Base-by-base conservation (phyloP, 345 rosid species). In the Euclidium syriacum region DNA sequence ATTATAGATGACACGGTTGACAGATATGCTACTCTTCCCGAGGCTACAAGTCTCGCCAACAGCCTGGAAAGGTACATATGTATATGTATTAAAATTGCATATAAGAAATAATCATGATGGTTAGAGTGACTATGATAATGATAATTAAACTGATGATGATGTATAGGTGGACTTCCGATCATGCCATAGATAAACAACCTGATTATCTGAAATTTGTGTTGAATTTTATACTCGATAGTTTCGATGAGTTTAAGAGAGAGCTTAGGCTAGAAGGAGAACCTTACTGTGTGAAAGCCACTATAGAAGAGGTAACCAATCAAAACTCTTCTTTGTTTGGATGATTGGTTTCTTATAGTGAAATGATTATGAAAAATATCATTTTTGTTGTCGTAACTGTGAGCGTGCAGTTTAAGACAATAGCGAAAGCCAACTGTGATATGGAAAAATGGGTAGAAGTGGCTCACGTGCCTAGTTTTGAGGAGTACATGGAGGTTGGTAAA, bases 131-230 rank as follows among this genome's bases (percentile, higher is more conserved):
- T n/a, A 3, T 10, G 44, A 54, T 2, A 11, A 22, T 36, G 10
- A 35, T 5, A 6, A 34, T n/a, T 8, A 15, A 11, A 7, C 8
- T 47, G 9, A 38, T 43, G 30, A 34, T 54, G 29, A 43, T 43
- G 35, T 10, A 41, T 17, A 58, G 73, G 66, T 68, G 52, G 73
- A 66, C 10, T 58, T 29, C 52, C 1, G 73, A 68, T 32, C 2
- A 46, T 3, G 7, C 16, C 3, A 50, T 50, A 58, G 53, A 50
- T 30, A 33, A 40, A 16, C 65, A 49, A n/a, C 66, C 65, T 8
- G 15, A 39, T 12, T n/a, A 39, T 39, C 3, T 39, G 43, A 39
- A 39, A 14, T 11, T 39, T 15, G 43, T 39, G 6, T 11, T 14
- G 7, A n/a, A n/a, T 11, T 12, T 39, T 11, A 4, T n/a, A 11